Base-by-base conservation (phyloP, 371 early-diverging fungal species). In the Sanchytrium tribonematis region DNA sequence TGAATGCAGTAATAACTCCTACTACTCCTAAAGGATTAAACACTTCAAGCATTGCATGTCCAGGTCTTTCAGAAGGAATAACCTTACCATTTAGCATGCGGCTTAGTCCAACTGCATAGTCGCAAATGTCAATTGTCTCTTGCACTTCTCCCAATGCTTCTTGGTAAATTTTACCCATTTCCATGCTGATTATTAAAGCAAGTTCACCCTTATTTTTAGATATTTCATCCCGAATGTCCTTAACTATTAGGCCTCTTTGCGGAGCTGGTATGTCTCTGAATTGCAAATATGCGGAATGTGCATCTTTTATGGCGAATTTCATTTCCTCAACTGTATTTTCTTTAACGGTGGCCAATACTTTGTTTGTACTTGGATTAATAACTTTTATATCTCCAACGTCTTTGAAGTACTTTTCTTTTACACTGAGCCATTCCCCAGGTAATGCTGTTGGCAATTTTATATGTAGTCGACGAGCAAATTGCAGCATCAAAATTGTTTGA, bases 141-240 rank as follows among this genome's bases (percentile, higher is more conserved):
- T 94, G 94, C n/a, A 95, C 90, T 76, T 95, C 96, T 29, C 96
- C 95, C 31, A 90, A 78, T 31, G 94, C 96, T 77, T 95, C 96
- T 28, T 90, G 84, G 67, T 85, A 73, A 72, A 94, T 92, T 79
- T 95, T 95, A 73, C 96, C 96, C 87, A 95, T 91, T 78, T 94
- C 96, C 66, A 93, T 76, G 17, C 91, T 80, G 12, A 94, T 90
- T 27, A 95, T 79, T 30, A 81, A 81, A 16, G 93, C 95, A 65
- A 95, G 80, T 22, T 85, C 87, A 66, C 86, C 81, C 67, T 85
- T 78, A 71, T 90, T 84, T 27, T 76, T 80, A 67, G 81, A 78
- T 30, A 95, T 80, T 22, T 88, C 88, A 70, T 88, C 85, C 69
- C 94, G 84, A 85, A 95, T 94, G 70, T 91, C 88, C 29, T 93